These are phyloP conservation scores for Penicillium carneum DNA, from an alignment of 2,329 filamentous ascomycete genomes.

Conservation along the genomic window DNA sequence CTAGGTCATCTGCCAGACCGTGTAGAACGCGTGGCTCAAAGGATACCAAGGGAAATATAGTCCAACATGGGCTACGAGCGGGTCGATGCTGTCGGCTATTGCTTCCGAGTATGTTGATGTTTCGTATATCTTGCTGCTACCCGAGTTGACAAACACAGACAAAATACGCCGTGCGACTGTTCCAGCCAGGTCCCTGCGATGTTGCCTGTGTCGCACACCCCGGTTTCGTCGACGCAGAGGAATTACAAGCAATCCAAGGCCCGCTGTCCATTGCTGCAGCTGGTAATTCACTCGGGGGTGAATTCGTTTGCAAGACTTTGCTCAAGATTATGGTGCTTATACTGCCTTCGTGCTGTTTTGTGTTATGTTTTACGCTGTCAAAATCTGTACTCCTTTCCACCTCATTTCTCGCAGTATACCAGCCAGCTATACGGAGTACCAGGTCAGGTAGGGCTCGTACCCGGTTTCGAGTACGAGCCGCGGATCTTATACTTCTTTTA, in stretches of 20 bases:
- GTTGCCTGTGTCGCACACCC: constrained; percentile 76
- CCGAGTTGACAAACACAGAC: constrained; percentile 17
- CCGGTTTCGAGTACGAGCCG: too few species aligned
- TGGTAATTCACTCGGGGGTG: constrained; percentile 18
- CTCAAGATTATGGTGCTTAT: too few species aligned
- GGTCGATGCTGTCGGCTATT: constrained; percentile 31
- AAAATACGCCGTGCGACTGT: constrained; percentile 73
- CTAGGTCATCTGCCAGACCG: constrained; percentile 26
- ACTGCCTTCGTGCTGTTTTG: too few species aligned
- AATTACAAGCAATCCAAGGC: constrained; percentile 67
- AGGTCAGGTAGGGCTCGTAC: too few species aligned
- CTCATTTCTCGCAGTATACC: too few species aligned
- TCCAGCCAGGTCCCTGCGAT: constrained; percentile 63
- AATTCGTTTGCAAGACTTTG: too few species aligned
- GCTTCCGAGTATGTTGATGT: constrained; percentile 27
- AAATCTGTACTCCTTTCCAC: too few species aligned
- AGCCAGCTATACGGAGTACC: too few species aligned
- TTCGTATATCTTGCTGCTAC: background rate
- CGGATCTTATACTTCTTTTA: too few species aligned
- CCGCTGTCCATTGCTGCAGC: constrained; percentile 69
- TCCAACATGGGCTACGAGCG: constrained; percentile 26
- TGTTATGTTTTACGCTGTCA: too few species aligned
- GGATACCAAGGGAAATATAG: constrained; percentile 29
- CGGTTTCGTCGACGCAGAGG: constrained; percentile 70
- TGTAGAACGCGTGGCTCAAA: constrained; percentile 30